Base-by-base conservation (phyloP, 78 protist species). In the Pelomyxa schiedti region DNA sequence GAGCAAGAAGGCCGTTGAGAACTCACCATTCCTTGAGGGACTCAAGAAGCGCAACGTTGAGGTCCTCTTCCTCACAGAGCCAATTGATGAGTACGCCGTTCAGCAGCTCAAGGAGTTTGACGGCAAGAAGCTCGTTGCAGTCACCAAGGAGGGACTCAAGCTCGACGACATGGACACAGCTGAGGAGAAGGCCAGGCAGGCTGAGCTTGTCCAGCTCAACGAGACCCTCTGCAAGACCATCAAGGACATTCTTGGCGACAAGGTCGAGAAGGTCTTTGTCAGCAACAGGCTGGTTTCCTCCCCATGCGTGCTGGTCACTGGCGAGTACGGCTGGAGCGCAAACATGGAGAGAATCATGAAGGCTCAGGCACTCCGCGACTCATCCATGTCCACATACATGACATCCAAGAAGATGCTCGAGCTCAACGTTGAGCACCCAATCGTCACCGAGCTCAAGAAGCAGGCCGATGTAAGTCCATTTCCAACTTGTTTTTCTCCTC, bases 331-430 rank as follows among this genome's bases (percentile, higher is more conserved):
- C 65, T 95, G 98, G 98, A 89, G 98, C 35, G 98, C 99, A 80
- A 93, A 96, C 89, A 95, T 96, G 99, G 98, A 95, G 90, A 87
- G 98, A 73, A 94, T 98, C 96, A 96, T 98, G 98, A 93, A 94
- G 91, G 96, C 97, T 29, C 99, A 98, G 90, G 98, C 99, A 6
- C 95, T 95, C 30, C 94, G 97, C 72, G 98, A 98, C 85, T 32
- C 69, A 43, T 74, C 93, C 79, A 92, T 95, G 96, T 78, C 93
- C 26, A 66, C 92, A 52, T 92, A 93, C 94, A 96, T 95, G 99
- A 74, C 86, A 30, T 70, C 92, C 40, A 92, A 94, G 90, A 96
- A 95, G 93, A 94, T 96, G 26, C 40, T 96, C 76, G 99, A 96
- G 91, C 73, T 98, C 89, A 96, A 96, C 92, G 98, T 99, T 68